phyloP scores from a whole-genome alignment of 2,329 filamentous ascomycete genomes.

The Aureobasidium sp. region DNA sequence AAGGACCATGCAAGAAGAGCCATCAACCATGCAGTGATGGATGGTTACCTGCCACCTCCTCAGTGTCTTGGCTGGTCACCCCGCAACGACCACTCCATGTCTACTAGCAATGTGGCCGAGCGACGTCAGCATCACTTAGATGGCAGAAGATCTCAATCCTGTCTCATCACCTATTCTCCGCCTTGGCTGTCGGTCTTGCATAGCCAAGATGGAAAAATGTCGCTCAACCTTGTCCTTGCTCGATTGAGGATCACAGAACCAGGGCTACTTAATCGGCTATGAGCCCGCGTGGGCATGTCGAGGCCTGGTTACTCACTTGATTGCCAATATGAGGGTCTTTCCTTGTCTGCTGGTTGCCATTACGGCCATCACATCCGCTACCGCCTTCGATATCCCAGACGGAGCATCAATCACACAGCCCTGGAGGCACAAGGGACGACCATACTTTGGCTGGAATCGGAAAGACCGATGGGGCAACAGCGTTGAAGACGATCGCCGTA shows the following conservation, averaged over 20 bases:
- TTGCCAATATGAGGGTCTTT: neutral
- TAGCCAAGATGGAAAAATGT: constrained; percentile 13
- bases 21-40: neutral
- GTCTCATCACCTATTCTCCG: neutral
- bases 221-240: neutral
- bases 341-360: neutral
- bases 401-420: neutral
- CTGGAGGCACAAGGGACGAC: neutral
- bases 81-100: neutral
- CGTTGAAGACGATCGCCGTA: constrained; percentile 3
- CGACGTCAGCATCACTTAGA: constrained; percentile 1
- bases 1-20: neutral
- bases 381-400: neutral
- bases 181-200: constrained; percentile 7
- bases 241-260: neutral
- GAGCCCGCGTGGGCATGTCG: too few species aligned
- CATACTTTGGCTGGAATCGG: neutral
- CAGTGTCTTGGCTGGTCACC: constrained; percentile 2
- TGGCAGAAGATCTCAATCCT: neutral
- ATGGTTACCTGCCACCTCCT: neutral
- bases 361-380: neutral
- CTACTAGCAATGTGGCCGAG: neutral
- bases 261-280: neutral
- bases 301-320: neutral
- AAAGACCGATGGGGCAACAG: constrained; percentile 10